These are phyloP conservation scores for Neurospora hispaniola DNA, from an alignment of 495 filamentous ascomycete species.

Conservation along the genomic window DNA sequence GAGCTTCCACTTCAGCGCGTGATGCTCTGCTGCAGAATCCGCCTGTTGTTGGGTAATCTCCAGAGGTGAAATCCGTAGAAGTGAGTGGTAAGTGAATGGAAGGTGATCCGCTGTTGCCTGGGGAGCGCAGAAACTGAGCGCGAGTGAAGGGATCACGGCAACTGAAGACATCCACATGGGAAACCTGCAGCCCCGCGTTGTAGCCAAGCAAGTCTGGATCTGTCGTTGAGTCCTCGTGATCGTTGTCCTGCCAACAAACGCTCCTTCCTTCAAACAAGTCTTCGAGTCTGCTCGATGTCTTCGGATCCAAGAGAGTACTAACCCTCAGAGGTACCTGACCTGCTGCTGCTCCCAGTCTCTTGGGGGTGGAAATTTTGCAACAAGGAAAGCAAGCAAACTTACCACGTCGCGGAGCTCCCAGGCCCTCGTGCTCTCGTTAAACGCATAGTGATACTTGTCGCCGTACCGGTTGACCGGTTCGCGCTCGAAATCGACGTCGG, in stretches of 20 bases:
- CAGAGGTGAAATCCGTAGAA: neutral
- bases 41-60: neutral
- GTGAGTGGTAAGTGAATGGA: neutral
- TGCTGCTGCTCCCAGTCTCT: neutral
- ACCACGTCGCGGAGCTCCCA: slow-evolving; percentile 20
- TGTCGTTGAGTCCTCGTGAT: neutral
- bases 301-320: neutral
- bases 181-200: neutral
- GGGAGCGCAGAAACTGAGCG: neutral
- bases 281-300: neutral
- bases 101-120: neutral
- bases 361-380: neutral
- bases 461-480: slow-evolving; percentile 3
- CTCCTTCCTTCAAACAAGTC: neutral
- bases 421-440: slow-evolving; percentile 17
- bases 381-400: slow-evolving; percentile 2
- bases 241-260: neutral
- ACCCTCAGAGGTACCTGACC: neutral
- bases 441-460: slow-evolving; percentile 20
- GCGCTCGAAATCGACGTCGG: slow-evolving; percentile 30
- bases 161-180: neutral
- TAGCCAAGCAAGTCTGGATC: neutral
- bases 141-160: neutral
- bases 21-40: neutral
- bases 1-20: neutral